Evolutionary conservation across 257 asterid genomes (phyloP), one percentile per base, ranked within the genome.

Genomic region (Nicotiana undulata): DNA sequence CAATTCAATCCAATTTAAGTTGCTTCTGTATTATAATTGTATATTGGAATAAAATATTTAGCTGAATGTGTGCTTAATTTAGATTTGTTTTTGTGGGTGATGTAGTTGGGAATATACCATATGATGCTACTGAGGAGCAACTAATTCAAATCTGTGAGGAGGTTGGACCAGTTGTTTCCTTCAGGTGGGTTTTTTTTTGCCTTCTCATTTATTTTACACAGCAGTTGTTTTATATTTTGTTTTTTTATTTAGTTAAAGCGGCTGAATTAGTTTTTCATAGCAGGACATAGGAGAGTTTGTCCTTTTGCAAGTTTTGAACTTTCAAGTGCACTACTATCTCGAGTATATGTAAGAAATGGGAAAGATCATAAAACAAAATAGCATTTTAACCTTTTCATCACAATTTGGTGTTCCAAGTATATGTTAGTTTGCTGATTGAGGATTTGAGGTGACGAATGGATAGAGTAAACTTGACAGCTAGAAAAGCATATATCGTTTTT

Each of bases 111-210:
- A 93, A 95, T 89, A 95, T 95, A 85, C 99, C 98, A 1, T 95
- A 95, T 86, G 99, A 95, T 87, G 97, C 97, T 70, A 92, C 93
- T 44, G 99, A 95, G 86, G 98, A 95, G 81, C 99, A 92, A 80
- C 94, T 95, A n/a, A 81, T 91, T 82, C 95, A 93, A 86, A 91
- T 95, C 59, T 95, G 97, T 67, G 98, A 95, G 91, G 99, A 95
- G 87, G 97, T 93, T 68, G 99, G 99, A 31, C 99, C 99, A 1
- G 99, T 95, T 82, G 97, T 95, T 81, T 91, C 97, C 74, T 95
- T 95, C 92, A 92, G 99, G 99, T 93, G 79, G 80, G 70, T 32
- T 40, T 9, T 40, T 40, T n/a, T 74, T 76, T 9, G 29, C 11
- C 28, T 37, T 60, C 56, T 40, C 58, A 17, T 6, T 40, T 40